phyloP scores from a whole-genome alignment of 1,284 basidiomycete genomes.

The Fomitopsis palustris region DNA sequence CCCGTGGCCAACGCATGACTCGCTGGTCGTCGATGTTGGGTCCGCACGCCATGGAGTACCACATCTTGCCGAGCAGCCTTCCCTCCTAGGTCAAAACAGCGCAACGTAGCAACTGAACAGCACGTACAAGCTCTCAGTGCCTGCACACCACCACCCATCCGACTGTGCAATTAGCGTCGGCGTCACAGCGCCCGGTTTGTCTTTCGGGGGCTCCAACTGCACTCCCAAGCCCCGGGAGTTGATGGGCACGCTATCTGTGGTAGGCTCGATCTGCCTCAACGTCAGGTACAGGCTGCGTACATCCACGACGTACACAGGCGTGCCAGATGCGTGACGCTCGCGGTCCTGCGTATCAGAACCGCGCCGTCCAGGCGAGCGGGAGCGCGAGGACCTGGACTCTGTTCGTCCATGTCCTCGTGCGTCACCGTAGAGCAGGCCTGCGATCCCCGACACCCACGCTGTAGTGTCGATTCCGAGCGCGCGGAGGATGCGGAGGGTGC shows the following conservation, averaged over 20 bases:
- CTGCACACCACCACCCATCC: constrained; percentile 27
- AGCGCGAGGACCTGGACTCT: constrained; percentile 13
- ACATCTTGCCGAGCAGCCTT: constrained; percentile 25
- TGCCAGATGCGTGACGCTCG: constrained; percentile 1
- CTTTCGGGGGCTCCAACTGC: constrained; percentile 3
- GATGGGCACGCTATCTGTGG: constrained; percentile 7
- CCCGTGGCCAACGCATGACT: constrained; percentile 8
- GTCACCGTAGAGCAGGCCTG: constrained; percentile 17
- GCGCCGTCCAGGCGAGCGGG: constrained; percentile 21
- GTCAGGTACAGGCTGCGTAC: constrained; percentile 24
- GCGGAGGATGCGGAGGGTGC: constrained; percentile 17
- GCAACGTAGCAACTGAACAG: neutral
- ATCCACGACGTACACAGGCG: constrained; percentile 28
- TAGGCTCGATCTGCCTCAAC: constrained; percentile 16
- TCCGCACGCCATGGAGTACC: constrained; percentile 24
- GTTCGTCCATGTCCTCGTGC: neutral
- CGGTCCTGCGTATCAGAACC: constrained; percentile 9
- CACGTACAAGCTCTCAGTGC: constrained; percentile 33
- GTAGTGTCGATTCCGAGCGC: constrained; percentile 22
- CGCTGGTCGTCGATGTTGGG: constrained; percentile 28
- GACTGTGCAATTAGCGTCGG: constrained; percentile 13
- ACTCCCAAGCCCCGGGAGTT: constrained; percentile 18
- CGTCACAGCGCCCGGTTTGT: constrained; percentile 7
- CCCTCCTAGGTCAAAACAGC: neutral
- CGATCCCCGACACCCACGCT: constrained; percentile 21